These are phyloP conservation scores for Apocynum venetum DNA, from an alignment of 257 asterid genomes.

Conservation along the genomic window DNA sequence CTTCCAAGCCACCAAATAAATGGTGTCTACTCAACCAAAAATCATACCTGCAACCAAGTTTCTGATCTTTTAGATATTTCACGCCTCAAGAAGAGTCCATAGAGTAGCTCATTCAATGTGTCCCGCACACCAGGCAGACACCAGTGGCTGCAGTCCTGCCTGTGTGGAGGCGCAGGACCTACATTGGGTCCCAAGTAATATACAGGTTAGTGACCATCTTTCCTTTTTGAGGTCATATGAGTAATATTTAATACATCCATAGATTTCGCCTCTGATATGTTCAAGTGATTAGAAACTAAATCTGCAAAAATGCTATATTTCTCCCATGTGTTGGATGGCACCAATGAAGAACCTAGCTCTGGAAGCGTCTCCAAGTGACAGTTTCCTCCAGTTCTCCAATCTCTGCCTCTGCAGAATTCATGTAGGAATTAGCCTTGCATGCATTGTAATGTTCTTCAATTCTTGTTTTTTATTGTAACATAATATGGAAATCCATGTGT, in stretches of 20 bases:
- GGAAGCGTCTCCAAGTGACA: slow-evolving; percentile 84
- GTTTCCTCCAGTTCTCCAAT: slow-evolving; percentile 77
- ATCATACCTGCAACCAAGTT: slow-evolving; percentile 30
- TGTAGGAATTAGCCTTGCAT: not conserved
- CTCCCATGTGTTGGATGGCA: slow-evolving; percentile 64
- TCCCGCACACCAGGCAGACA: slow-evolving; percentile 92
- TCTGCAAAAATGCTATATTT: slow-evolving; percentile 42
- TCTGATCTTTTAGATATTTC: slow-evolving; percentile 20
- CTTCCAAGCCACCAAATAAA: slow-evolving; percentile 11
- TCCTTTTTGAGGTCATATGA: slow-evolving; percentile 66
- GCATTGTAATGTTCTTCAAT: not conserved
- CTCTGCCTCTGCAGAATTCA: slow-evolving; percentile 65
- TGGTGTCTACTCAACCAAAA: slow-evolving; percentile 18
- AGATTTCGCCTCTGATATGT: slow-evolving; percentile 25
- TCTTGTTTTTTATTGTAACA: not conserved
- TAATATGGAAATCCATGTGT: not conserved
- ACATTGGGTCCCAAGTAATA: slow-evolving; percentile 59
- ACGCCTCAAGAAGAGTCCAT: slow-evolving; percentile 54
- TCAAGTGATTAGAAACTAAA: slow-evolving; percentile 29
- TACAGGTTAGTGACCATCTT: slow-evolving; percentile 86
- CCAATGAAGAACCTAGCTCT: slow-evolving; percentile 60
- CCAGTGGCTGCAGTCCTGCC: slow-evolving; percentile 99
- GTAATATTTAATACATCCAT: slow-evolving; percentile 57
- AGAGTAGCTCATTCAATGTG: slow-evolving; percentile 81
- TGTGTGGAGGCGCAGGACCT: slow-evolving; percentile 52